Evolutionary conservation across 2,329 filamentous ascomycete species (phyloP).

Genomic region (Talaromyces sp.): DNA sequence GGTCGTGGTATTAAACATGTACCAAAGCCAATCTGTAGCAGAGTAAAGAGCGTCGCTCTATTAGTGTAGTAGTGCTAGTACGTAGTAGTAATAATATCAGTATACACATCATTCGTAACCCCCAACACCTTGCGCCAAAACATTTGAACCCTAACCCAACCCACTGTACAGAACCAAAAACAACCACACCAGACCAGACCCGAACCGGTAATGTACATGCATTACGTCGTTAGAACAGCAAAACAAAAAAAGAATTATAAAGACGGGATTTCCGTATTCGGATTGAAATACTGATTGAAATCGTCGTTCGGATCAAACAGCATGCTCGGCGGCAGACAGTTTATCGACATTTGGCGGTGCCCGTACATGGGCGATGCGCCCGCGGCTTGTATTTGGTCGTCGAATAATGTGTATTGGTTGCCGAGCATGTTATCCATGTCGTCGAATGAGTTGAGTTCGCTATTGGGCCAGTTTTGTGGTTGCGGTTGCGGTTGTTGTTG

Average conservation of each 20-base stretch:
- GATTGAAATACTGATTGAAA: conserved; percentile 36
- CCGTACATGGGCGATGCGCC: conserved; percentile 25
- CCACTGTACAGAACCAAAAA: conserved; percentile 11
- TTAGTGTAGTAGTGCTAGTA: conserved; percentile 1
- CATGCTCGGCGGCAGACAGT: conserved; percentile 24
- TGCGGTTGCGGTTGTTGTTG: conserved; percentile 19
- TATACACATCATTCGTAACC: conserved; percentile 20
- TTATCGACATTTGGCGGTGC: conserved; percentile 28
- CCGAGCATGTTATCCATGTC: conserved; percentile 6
- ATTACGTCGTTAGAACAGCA: not conserved
- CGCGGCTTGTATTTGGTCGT: conserved; percentile 21
- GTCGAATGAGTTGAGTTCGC: conserved; percentile 2
- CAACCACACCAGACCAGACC: not conserved
- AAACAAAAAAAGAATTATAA: conserved; percentile 18
- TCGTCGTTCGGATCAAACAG: conserved; percentile 31
- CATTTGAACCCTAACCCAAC: conserved; percentile 10
- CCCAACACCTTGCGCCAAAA: conserved; percentile 7
- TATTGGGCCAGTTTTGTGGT: conserved; percentile 7
- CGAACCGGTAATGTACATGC: not conserved
- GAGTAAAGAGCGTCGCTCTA: not conserved
- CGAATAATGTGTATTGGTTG: conserved; percentile 16
- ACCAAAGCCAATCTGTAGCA: too few relatives aligned
- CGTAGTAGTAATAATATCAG: conserved; percentile 4
- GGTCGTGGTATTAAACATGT: too few relatives aligned
- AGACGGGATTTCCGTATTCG: conserved; percentile 34